These are phyloP conservation scores for Agapanthus africanus DNA, from an alignment of 106 monocot genomes.

Conservation along the genomic window DNA sequence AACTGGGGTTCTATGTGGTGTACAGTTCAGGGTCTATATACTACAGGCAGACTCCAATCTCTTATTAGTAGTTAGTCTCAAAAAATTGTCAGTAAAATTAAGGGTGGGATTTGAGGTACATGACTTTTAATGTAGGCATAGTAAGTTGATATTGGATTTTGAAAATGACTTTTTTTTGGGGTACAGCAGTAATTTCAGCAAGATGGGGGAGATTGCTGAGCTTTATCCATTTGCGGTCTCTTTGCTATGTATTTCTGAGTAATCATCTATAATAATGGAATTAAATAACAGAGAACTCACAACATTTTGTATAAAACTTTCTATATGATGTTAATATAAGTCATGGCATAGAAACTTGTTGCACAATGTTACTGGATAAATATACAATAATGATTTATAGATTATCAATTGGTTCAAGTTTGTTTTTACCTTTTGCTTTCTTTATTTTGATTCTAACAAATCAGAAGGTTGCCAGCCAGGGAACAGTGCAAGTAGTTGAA, in stretches of 20 bases:
- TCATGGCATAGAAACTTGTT: background rate
- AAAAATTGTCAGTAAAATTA: no score
- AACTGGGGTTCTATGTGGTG: no score
- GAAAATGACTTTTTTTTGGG: no score
- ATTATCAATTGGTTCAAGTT: background rate
- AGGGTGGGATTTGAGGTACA: no score
- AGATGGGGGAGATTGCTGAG: no score
- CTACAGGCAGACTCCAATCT: no score
- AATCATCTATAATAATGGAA: background rate
- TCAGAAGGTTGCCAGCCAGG: constrained; percentile 24
- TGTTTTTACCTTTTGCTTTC: background rate
- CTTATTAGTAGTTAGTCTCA: no score
- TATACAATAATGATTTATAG: background rate
- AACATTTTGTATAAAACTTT: background rate
- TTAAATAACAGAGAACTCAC: background rate
- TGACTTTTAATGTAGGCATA: no score
- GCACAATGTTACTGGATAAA: background rate
- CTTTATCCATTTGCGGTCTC: background rate
- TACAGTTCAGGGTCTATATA: no score
- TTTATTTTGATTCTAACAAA: constrained; percentile 20
- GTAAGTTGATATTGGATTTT: no score
- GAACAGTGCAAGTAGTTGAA: constrained; percentile 31
- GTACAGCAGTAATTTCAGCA: no score
- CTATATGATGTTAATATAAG: background rate
- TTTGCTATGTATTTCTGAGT: background rate